Percentiles rank a stretch among this genome's conserved stretches.
phyloP scores from a whole-genome alignment of 1,284 basidiomycete genomes.

The Rhodotorula sp. region DNA sequence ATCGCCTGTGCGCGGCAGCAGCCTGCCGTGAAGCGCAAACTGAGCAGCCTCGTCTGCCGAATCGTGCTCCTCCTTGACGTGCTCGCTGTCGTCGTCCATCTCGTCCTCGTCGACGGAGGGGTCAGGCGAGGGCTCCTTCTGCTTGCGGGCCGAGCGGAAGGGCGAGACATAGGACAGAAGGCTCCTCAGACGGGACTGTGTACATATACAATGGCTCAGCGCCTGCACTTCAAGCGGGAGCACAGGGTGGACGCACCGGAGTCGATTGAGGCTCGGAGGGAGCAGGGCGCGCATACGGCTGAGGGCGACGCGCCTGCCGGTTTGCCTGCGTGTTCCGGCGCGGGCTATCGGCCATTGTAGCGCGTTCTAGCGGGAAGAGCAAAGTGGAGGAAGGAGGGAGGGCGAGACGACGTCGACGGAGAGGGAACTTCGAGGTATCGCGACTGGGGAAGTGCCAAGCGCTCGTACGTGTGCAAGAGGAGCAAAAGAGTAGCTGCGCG shows the following conservation, averaged over 20 bases:
- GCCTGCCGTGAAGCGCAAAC: slow-evolving; percentile 15
- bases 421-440: too few species aligned
- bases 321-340: slow-evolving; percentile 10
- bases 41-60: slow-evolving; percentile 12
- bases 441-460: too few species aligned
- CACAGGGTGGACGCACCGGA: slow-evolving; percentile 6
- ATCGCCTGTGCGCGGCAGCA: not conserved
- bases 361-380: not conserved
- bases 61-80: slow-evolving; percentile 3
- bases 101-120: not conserved
- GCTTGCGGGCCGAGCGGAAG: slow-evolving; percentile 19
- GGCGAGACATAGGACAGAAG: slow-evolving; percentile 34
- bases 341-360: slow-evolving; percentile 20
- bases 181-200: slow-evolving; percentile 25
- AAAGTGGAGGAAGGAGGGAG: not conserved
- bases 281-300: slow-evolving; percentile 7
- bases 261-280: not conserved
- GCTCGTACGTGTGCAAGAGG: not conserved
- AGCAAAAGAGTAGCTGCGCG: too few species aligned
- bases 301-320: slow-evolving; percentile 16
- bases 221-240: not conserved
- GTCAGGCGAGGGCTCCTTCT: not conserved
- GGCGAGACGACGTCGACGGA: not conserved
- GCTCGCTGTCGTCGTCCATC: not conserved
- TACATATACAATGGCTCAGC: not conserved